These are phyloP conservation scores for Aspergillus nanangensis DNA, from an alignment of 495 filamentous ascomycete genomes.

Conservation along the genomic window DNA sequence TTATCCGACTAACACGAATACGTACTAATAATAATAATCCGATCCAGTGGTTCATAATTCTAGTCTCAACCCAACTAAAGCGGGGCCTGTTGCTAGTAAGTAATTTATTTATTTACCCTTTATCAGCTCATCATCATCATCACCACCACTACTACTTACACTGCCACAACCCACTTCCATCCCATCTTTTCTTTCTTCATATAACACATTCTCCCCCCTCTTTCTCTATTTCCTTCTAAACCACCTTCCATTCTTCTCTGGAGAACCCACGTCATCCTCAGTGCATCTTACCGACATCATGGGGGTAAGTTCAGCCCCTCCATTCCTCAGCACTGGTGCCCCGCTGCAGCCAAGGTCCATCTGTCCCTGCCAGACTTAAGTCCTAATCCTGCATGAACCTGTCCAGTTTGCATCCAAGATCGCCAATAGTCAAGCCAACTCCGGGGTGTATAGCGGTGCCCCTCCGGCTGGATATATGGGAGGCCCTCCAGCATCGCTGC, in stretches of 20 bases:
- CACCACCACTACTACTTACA: too few relatives aligned
- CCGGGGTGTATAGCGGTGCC: slow-evolving; percentile 32
- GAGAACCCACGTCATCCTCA: slow-evolving; percentile 1
- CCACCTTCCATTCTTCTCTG: background rate
- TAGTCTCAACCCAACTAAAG: too few relatives aligned
- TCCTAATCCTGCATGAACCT: slow-evolving; percentile 14
- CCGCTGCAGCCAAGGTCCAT: slow-evolving; percentile 9
- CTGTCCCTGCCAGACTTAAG: background rate
- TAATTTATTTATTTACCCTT: too few relatives aligned
- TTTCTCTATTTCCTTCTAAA: slow-evolving; percentile 6
- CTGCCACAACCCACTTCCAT: too few relatives aligned
- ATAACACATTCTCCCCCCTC: slow-evolving; percentile 1
- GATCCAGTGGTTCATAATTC: too few relatives aligned
- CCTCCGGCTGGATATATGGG: slow-evolving; percentile 41
- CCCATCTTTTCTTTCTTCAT: background rate
- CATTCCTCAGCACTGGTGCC: slow-evolving; percentile 3
- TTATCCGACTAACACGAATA: too few relatives aligned
- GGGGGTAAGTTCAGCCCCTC: slow-evolving; percentile 29
- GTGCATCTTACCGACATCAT: too few relatives aligned
- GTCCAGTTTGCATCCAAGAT: slow-evolving; percentile 44
- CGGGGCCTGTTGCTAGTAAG: too few relatives aligned
- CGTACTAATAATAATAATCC: too few relatives aligned
- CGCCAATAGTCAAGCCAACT: slow-evolving; percentile 28
- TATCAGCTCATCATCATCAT: too few relatives aligned
- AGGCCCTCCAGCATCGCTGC: slow-evolving; percentile 35